Base-by-base conservation (phyloP, 2,329 filamentous ascomycete species). In the Cryphonectria nitschkei region DNA sequence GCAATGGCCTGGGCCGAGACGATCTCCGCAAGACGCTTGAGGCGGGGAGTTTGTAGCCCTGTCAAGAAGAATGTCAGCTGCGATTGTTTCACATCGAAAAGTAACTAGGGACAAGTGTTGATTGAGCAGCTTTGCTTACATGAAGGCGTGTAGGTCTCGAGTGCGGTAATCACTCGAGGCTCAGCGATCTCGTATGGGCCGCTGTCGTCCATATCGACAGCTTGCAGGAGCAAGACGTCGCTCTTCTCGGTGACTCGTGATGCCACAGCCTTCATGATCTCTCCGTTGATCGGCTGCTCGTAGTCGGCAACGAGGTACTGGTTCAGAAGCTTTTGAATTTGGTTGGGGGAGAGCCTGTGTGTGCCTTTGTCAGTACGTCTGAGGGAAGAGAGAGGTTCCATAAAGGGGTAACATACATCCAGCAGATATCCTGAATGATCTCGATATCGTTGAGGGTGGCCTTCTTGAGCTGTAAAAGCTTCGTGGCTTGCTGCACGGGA, bases 361-460 rank as follows among this genome's bases (percentile, higher is more conserved):
- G 34, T 34, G 34, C 34, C 9, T 6, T 9, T 7, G 54, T 75
- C 43, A 75, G 71, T 43, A 60, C 26, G 2, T 64, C 22, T 19
- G 26, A 39, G 37, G 37, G 37, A 39, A 39, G 37, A 39, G 11
- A 13, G 37, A 39, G 13, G 11, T 11, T 39, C 37, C 8, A n/a
- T n/a, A 13, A 26, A 13, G 39, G 29, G 66, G 63, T 1, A 60
- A 88, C 93, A 90, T 84, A 97, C 95, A 98, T 98, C 95, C 95
- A 98, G 88, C 96, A 99, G 77, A 99, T 99, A 80, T 99, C 96
- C 84, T 99, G 96, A 78, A 99, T 99, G 77, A 99, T 99, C 83
- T 99, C 96, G 77, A 99, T 99, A 78, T 99, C 96, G 80, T 98
- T 99, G 79, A 99, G 84, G 0, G 96, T 99, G 11, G 96, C 96